phyloP scores from a whole-genome alignment of 2,329 filamentous ascomycete species.

The Chaetoscypha palmicola region DNA sequence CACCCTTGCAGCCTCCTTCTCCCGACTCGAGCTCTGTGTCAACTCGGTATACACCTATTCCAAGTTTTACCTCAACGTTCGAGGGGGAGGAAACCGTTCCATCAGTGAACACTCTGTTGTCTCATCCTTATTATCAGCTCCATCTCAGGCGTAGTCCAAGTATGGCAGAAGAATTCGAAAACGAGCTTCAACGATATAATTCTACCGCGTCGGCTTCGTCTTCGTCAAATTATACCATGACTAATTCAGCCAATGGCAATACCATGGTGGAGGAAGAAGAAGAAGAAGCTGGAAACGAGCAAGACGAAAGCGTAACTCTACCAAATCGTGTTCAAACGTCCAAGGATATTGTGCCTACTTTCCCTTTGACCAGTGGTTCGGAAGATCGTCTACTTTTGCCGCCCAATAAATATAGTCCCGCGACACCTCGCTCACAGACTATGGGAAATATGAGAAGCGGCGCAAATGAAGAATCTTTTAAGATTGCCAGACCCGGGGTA shows the following conservation, averaged over 20 bases:
- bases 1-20: neutral
- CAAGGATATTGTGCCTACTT: no score
- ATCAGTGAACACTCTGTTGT: neutral
- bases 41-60: neutral
- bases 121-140: neutral
- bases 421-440: neutral
- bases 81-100: neutral
- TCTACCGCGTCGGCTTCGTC: neutral
- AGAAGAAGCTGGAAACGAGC: no score
- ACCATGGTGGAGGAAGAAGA: neutral
- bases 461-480: neutral
- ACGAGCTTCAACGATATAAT: neutral
- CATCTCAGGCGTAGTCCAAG: constrained; percentile 6
- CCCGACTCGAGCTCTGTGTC: neutral
- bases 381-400: neutral
- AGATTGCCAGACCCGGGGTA: neutral
- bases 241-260: neutral
- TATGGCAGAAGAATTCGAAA: constrained; percentile 8
- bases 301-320: no score
- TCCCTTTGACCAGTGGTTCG: no score
- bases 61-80: neutral
- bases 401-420: neutral
- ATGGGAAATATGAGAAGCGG: neutral
- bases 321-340: no score
- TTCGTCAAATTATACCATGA: constrained; percentile 3